Base-by-base conservation (phyloP, 176 grass and related monocot genomes). In the Zoysia pacifica region DNA sequence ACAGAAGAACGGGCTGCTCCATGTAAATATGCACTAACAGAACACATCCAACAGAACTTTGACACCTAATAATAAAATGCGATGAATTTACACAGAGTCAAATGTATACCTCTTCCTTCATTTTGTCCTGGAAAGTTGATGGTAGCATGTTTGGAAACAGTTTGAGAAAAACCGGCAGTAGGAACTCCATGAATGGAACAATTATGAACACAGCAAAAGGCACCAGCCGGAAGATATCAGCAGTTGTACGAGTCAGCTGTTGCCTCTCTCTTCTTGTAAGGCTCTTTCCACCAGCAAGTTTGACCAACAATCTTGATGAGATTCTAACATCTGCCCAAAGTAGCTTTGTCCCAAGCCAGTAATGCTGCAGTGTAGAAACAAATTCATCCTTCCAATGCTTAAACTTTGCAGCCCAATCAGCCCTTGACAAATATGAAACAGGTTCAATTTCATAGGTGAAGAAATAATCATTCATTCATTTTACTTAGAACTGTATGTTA, bases 181-280 rank as follows among this genome's bases (percentile, higher is more conserved):
- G 85, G 76, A 97, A 91, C 70, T 97, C 91, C 94, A 97, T 97
- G 81, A 97, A 97, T 69, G 94, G 94, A 82, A 97, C 94, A 83
- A 94, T 61, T 13, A 93, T 93, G 83, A 97, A 97, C 70, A 97
- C 89, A 65, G 89, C 91, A 84, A 97, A 75, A 37, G 94, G 91
- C 51, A 97, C 89, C 79, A 97, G 83, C 79, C 89, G 94, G 75
- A 97, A 89, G 59, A 97, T 94, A 86, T 97, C 94, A 47, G 89
- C 91, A 61, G 89, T 90, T 50, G 91, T 97, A 19, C 89, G 87
- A 39, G 89, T 91, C 38, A 97, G 70, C 63, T 93, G 91, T 78
- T 79, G 84, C 62, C 91, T 88, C 80, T 97, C 86, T 83, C 88
- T 91, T 87, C 88, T 97, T 42, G 94, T 83, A 58, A 97, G 89